Percentiles rank a stretch among this genome's conserved stretches.
Conservation (phyloP, 257 asterid species). For the Plectranthus barbatus region DNA sequence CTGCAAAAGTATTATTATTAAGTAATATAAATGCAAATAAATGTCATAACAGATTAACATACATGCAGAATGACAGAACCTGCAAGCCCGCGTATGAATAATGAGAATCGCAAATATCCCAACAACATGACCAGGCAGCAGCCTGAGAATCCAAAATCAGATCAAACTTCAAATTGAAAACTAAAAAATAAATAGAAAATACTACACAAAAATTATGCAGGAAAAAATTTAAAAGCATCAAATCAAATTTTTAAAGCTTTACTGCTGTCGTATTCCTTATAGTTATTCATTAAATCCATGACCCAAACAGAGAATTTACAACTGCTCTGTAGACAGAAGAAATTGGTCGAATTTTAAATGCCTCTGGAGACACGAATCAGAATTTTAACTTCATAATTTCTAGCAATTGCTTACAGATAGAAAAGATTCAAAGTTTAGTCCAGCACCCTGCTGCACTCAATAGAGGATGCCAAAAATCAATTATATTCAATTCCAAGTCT, state of each 20-base stretch:
- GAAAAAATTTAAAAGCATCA: neutral
- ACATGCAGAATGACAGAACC: conserved; percentile 34
- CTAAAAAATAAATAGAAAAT: neutral
- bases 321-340: neutral
- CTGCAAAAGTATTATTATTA: conserved; percentile 32
- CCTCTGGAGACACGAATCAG: neutral
- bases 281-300: neutral
- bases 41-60: neutral
- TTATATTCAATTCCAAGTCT: neutral
- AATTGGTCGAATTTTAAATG: neutral
- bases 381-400: neutral
- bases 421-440: neutral
- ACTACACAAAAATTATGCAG: neutral
- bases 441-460: neutral
- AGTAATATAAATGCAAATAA: neutral
- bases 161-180: neutral
- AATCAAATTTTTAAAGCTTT: neutral
- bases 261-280: neutral
- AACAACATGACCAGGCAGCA: conserved; percentile 97
- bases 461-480: neutral
- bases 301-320: neutral
- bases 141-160: conserved; percentile 37
- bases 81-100: conserved; percentile 82
- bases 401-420: neutral
- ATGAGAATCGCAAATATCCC: conserved; percentile 63